Evolutionary conservation across 345 rosid genomes (phyloP), one percentile per base, ranked within the genome.

Genomic region (Garcia nutans): DNA sequence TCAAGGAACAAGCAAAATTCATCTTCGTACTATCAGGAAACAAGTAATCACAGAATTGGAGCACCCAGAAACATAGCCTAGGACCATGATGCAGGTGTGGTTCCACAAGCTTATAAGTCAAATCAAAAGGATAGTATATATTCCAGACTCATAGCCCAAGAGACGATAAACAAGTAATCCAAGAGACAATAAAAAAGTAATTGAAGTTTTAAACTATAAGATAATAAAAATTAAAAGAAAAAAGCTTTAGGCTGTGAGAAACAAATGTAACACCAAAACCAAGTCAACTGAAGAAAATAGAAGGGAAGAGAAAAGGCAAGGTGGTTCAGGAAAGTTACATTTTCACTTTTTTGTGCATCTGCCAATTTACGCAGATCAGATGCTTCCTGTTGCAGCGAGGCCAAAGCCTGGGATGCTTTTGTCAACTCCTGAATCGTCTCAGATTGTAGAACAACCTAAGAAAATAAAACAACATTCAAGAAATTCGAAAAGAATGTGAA

Each of bases 351-450:
- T 45, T 61, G 87, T 31, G 81, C 74, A 86, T 87, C 94, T 20
- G 91, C 88, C 80, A 82, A 75, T 84, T 86, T 89, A 71, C 87
- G 92, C 81, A 90, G 85, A 66, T 85, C 91, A 77, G 89, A 87
- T 68, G 90, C 89, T 84, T 96, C 94, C 77, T 87, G 87, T 79
- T 92, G 94, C 78, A 93, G 82, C 31, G 80, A 70, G 72, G 90
- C 87, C 86, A 92, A 87, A 71, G 86, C 89, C 75, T 92, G 89
- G 17, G 99, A 96, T 59, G 97, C 90, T 85, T 86, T 91, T 17
- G 92, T 87, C 81, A 93, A 84, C 87, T 96, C 99, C 80, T 92
- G 96, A 77, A 96, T 96, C 65, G 99, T 90, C 84, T 93, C 99
- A 26, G 99, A 92, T 85, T 91, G 99, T 74, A 93, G 80, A 81